phyloP scores from a whole-genome alignment of 768 basidiomycete genomes.

The Mycena chlorophos region DNA sequence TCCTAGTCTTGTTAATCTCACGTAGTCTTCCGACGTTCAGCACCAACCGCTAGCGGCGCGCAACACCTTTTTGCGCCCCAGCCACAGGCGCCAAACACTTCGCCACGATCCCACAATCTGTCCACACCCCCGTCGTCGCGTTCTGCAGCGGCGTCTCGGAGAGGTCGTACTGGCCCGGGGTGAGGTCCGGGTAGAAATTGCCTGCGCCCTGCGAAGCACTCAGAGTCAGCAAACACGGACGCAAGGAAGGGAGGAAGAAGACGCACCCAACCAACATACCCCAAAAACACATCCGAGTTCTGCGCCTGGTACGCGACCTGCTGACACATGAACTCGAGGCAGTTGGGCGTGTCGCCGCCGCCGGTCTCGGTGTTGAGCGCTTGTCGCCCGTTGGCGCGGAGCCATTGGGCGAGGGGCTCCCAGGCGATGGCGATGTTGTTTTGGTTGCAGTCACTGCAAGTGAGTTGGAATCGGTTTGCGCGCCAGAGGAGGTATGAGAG shows the following conservation, averaged over 20 bases:
- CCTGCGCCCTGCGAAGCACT: too few species aligned
- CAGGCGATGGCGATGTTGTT: slow-evolving; percentile 53
- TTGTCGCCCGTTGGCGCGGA: slow-evolving; percentile 49
- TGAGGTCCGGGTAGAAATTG: slow-evolving; percentile 43
- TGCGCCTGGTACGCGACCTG: slow-evolving; percentile 47
- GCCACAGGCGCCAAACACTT: slow-evolving; percentile 33
- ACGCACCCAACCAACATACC: slow-evolving; percentile 60
- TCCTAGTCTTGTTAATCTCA: too few species aligned
- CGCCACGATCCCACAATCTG: slow-evolving; percentile 43
- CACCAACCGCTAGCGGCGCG: slow-evolving; percentile 9
- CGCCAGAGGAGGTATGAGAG: not conserved
- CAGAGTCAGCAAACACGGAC: too few species aligned
- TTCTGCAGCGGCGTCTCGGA: slow-evolving; percentile 37
- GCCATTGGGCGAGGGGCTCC: slow-evolving; percentile 48
- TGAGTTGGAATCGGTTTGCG: slow-evolving; percentile 26
- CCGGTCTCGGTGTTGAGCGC: slow-evolving; percentile 65
- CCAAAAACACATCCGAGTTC: slow-evolving; percentile 53
- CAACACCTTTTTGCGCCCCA: slow-evolving; percentile 24
- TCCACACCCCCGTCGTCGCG: slow-evolving; percentile 35
- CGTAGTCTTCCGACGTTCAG: too few species aligned
- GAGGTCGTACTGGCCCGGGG: too few species aligned
- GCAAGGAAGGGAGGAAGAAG: too few species aligned
- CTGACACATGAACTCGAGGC: slow-evolving; percentile 45
- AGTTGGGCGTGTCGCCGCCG: slow-evolving; percentile 52
- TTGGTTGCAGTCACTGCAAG: slow-evolving; percentile 45